Base-by-base conservation (phyloP, 345 rosid genomes). In the Geranium rotundifolium region DNA sequence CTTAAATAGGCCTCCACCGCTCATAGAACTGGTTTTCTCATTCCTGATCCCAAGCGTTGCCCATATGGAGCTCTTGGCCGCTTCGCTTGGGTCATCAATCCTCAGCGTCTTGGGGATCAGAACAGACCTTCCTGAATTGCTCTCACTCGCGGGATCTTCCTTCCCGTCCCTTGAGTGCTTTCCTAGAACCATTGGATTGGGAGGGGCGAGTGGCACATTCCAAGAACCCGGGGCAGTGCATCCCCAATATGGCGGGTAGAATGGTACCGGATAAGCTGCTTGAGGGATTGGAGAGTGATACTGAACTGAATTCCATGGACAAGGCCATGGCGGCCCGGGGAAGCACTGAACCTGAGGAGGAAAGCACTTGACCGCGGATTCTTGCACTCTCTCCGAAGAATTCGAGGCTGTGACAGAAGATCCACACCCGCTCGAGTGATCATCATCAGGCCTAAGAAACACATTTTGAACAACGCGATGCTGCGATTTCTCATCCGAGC, bases 151-250 rank as follows among this genome's bases (percentile, higher is more conserved):
- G 62, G 3, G 57, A 57, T 41, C 54, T 69, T 66, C 19, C 34
- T 34, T 46, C 52, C 71, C 73, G 18, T 87, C 90, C 61, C 88
- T 76, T n/a, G 87, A 72, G 66, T 77, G 95, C 76, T 89, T 89
- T 56, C 96, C 88, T 50, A 84, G 68, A 14, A 64, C 61, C 46
- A 71, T 73, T 15, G 81, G 64, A 55, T 57, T 65, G 5, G 63
- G 63, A 19, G 77, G 37, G 56, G 18, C 52, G 50, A 49, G 60
- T 17, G 68, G 66, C 37, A 62, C 54, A 64, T 63, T 67, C 65
- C 61, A 66, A 39, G 62, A 67, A 66, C 65, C 62, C 0, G 77
- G 66, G 14, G 71, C 67, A 69, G 76, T 19, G 60, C 79, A 79
- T 16, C 81, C 72, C 89, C 83, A 76, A 29, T 81, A 80, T 39